A percentile compares a stretch with the other conserved stretches of the same genome.
phyloP scores from a whole-genome alignment of 176 grass and related monocot species.

The Poa pratensis region DNA sequence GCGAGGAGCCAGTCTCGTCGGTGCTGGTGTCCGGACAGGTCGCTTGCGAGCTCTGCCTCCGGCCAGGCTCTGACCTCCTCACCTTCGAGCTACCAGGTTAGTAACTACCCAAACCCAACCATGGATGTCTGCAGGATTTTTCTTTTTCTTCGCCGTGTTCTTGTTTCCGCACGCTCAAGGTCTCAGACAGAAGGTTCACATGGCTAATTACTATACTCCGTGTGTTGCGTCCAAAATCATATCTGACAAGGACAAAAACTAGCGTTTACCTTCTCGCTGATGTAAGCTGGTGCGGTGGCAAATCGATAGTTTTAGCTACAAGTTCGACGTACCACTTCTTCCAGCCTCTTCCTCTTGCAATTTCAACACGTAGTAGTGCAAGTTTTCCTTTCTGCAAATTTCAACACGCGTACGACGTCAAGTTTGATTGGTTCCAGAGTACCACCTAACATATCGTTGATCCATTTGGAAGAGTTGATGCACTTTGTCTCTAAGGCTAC shows the following conservation, averaged over 20 bases:
- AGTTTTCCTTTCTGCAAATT: neutral
- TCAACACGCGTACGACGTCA: no score
- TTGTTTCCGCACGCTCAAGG: neutral
- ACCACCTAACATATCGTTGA: neutral
- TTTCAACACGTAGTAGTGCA: neutral
- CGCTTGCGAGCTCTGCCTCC: constrained; percentile 58
- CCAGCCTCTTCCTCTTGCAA: no score
- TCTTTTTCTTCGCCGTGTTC: neutral
- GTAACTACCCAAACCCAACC: neutral
- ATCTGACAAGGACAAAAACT: neutral
- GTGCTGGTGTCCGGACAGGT: constrained; percentile 70
- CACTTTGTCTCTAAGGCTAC: neutral
- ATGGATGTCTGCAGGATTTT: neutral
- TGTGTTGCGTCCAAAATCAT: neutral
- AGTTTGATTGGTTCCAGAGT: neutral
- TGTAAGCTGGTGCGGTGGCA: neutral
- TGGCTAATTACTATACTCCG: no score
- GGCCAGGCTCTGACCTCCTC: constrained; percentile 47
- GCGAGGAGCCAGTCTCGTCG: constrained; percentile 68
- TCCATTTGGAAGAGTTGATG: neutral
- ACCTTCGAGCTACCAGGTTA: constrained; percentile 62
- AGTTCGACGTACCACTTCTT: neutral
- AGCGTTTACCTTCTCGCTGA: neutral
- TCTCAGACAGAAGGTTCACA: neutral
- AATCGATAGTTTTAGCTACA: neutral